Base-by-base conservation (phyloP, 2,329 filamentous ascomycete genomes). In the Exophiala viscosa region DNA sequence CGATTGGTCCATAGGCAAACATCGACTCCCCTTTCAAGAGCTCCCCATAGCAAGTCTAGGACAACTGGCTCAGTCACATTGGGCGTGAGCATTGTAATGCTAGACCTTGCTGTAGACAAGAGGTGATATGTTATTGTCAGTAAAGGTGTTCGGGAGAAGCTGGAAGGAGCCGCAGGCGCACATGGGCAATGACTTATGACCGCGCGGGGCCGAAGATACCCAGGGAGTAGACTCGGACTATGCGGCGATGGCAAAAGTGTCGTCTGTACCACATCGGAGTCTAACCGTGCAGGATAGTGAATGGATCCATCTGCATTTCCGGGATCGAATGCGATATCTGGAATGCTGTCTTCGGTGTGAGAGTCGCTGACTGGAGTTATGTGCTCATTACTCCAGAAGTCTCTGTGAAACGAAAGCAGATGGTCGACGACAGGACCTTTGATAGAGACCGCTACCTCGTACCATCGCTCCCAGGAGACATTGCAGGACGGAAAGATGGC, bases 381-480 rank as follows among this genome's bases (percentile, higher is more conserved):
- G 20, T 11, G 46, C 33, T 31, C 60, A 62, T 64, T 15, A 63
- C 73, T 78, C 89, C 89, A 93, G n/a, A 89, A 85, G 1, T 71
- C 66, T 7, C 73, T 66, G 69, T 88, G 90, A 64, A 92, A 92
- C 1, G 73, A 66, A 38, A 87, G 59, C 35, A 93, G 78, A n/a
- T 78, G 73, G 3, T 67, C 61, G 0, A 90, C 81, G 0, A 86
- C 74, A 0, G 76, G 73, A 0, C 87, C 88, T 5, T 75, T 74
- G 9, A 92, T 69, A 49, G 83, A 81, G 3, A 92, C 72, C 50
- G 85, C 88, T 0, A 85, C 87, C 67, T 95, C 89, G 20, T 92
- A 85, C 89, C 89, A 95, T n/a, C 82, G 70, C 68, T 93, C 89
- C 87, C 87, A 93, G 64, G 86, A 90, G 3, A 95, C 82, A 62